Conservation (phyloP, 2,329 filamentous ascomycete genomes). For the Acrocalymma vagum region DNA sequence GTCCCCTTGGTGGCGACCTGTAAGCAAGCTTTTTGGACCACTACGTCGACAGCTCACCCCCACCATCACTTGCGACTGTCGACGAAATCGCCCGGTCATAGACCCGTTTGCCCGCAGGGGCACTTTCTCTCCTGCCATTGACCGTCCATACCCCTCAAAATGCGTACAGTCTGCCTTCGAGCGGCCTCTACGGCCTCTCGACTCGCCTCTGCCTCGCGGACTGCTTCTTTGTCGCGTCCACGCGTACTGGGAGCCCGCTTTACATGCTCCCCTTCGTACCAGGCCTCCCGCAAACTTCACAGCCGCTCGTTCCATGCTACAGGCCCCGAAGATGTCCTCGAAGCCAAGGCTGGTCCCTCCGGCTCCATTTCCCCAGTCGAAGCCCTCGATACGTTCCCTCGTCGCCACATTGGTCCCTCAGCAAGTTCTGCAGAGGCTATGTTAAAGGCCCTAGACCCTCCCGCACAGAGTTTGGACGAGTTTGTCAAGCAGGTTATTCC, state of each 20-base stretch:
- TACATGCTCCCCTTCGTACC: slow-evolving; percentile 23
- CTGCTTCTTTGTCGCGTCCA: slow-evolving; percentile 29
- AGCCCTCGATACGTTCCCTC: slow-evolving; percentile 72
- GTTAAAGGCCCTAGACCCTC: slow-evolving; percentile 81
- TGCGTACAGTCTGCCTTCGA: slow-evolving; percentile 42
- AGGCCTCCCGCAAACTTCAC: slow-evolving; percentile 30
- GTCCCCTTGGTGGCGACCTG: too few relatives aligned
- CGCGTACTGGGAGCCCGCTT: slow-evolving; percentile 21
- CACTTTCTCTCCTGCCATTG: slow-evolving; percentile 11
- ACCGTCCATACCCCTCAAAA: slow-evolving; percentile 21
- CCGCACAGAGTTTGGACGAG: slow-evolving; percentile 76
- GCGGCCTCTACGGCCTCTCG: slow-evolving; percentile 39
- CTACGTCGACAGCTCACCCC: too few relatives aligned
- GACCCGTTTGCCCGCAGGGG: too few relatives aligned
- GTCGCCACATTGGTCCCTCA: slow-evolving; percentile 87
- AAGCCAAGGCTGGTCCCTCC: slow-evolving; percentile 30
- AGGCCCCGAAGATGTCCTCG: slow-evolving; percentile 39
- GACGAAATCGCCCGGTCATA: slow-evolving; percentile 2
- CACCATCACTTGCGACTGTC: slow-evolving; percentile 1
- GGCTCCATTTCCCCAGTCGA: slow-evolving; percentile 43
- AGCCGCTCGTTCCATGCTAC: slow-evolving; percentile 27
- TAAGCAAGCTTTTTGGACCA: too few relatives aligned
- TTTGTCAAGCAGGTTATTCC: slow-evolving; percentile 89
- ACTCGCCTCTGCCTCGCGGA: slow-evolving; percentile 29
- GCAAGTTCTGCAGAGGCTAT: slow-evolving; percentile 75